Conservation (phyloP, 805 yeast species). For the Candida krabiensis region DNA sequence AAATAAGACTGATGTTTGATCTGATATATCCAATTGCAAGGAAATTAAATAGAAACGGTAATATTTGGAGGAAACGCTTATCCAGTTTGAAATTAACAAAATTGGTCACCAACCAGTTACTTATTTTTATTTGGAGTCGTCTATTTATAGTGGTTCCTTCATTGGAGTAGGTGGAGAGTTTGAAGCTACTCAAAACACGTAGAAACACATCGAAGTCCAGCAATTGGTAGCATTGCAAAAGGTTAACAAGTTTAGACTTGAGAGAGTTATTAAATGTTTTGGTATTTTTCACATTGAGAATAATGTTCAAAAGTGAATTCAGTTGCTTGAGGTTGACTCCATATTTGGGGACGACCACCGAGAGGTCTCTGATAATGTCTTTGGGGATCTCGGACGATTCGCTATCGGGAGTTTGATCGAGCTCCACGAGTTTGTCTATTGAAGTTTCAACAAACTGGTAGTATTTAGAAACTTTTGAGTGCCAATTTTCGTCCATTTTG, state of each 20-base stretch:
- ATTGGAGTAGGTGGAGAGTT: slow-evolving; percentile 22
- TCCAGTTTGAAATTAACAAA: slow-evolving; percentile 24
- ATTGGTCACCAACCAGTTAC: slow-evolving; percentile 20
- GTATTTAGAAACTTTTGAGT: slow-evolving; percentile 9
- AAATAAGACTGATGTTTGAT: slow-evolving; percentile 17
- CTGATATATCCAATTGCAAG: slow-evolving; percentile 31
- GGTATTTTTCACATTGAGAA: slow-evolving; percentile 16
- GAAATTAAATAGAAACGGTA: slow-evolving; percentile 26
- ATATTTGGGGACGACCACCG: slow-evolving; percentile 24
- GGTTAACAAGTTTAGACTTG: slow-evolving; percentile 15
- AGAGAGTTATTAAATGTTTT: slow-evolving; percentile 12
- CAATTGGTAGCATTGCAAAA: slow-evolving; percentile 22
- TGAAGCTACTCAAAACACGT: slow-evolving; percentile 21
- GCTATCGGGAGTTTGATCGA: neutral
- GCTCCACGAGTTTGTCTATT: slow-evolving; percentile 1
- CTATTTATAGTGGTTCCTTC: slow-evolving; percentile 17
- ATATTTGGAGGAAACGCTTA: slow-evolving; percentile 16
- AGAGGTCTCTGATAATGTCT: slow-evolving; percentile 17
- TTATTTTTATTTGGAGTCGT: slow-evolving; percentile 20
- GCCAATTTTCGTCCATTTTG: neutral
- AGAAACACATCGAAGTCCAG: slow-evolving; percentile 24
- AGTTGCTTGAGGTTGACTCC: slow-evolving; percentile 23
- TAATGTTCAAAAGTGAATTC: slow-evolving; percentile 18
- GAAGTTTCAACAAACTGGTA: slow-evolving; percentile 12
- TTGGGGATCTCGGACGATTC: slow-evolving; percentile 1